Evolutionary conservation across 2,329 filamentous ascomycete genomes (phyloP).

Genomic region (Phyllachora maydis): DNA sequence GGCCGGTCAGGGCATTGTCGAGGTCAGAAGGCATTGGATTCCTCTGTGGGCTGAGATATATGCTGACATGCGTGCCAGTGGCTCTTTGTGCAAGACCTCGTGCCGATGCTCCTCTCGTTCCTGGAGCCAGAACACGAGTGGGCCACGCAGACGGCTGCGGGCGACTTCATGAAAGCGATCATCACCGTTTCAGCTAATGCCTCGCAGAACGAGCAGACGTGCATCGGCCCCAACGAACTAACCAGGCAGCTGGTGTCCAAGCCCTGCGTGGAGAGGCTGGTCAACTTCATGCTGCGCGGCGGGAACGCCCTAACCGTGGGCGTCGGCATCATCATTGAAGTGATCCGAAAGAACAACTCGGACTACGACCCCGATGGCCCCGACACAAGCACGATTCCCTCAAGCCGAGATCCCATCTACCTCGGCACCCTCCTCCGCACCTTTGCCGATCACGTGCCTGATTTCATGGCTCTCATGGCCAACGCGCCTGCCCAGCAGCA

Average conservation of each 20-base stretch:
- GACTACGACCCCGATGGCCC: constrained; percentile 90
- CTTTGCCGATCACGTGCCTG: constrained; percentile 78
- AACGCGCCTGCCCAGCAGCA: constrained; percentile 55
- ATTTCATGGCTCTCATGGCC: constrained; percentile 83
- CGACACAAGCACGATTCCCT: constrained; percentile 59
- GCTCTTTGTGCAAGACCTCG: constrained; percentile 75
- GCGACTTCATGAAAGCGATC: constrained; percentile 95
- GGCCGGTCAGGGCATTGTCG: constrained; percentile 78
- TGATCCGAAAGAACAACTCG: constrained; percentile 97
- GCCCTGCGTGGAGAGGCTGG: constrained; percentile 64
- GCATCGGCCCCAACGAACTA: constrained; percentile 91
- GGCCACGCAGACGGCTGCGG: constrained; percentile 86
- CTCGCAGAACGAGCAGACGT: constrained; percentile 95
- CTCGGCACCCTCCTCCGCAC: constrained; percentile 73
- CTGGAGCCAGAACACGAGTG: constrained; percentile 69
- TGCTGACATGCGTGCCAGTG: constrained; percentile 32
- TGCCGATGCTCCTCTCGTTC: constrained; percentile 72
- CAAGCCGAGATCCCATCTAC: constrained; percentile 83
- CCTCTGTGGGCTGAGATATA: neutral
- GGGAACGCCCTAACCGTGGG: constrained; percentile 91
- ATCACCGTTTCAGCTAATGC: constrained; percentile 98
- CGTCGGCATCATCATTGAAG: constrained; percentile 93
- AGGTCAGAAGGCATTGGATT: constrained; percentile 36
- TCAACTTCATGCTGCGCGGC: constrained; percentile 77
- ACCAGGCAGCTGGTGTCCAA: constrained; percentile 87